Base-by-base conservation (phyloP, 352 stramenopile species). In the Elongisporangium undulatum region DNA sequence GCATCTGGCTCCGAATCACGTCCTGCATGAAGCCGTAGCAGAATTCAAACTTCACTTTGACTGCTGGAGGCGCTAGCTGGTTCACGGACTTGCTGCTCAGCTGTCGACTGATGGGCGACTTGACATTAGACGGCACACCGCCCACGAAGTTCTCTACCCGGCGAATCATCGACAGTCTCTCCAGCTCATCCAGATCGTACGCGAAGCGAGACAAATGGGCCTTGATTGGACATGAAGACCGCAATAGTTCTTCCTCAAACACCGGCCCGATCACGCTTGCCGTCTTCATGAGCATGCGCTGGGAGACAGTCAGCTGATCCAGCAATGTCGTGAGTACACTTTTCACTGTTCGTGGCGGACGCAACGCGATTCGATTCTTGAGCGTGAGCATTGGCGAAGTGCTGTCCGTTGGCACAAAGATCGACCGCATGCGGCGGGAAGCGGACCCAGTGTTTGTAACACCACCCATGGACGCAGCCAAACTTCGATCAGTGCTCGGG, bases 271-370 rank as follows among this genome's bases (percentile, higher is more conserved):
- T 87, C 20, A 89, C 79, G 52, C 84, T 95, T 8, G 86, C 86
- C 12, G 86, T 95, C 62, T 95, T 95, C 75, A 95, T 83, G 15
- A 95, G 69, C 81, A 94, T 93, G 24, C 79, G 77, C 61, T 95
- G 86, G 7, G 82, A 93, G 1, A 92, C 79, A 1, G 81, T 90
- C 19, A 95, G 70, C 53, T 92, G 82, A 49, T 95, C 86, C 3
- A 95, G 67, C 68, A 92, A 66, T 15, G 84, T 94, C 22, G 85
- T 93, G 16, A 95, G 66, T 2, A 95, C 82, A 45, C 80, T 92
- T 58, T 95, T 95, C 21, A 95, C 75, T 0, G 80, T 90, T n/a
- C 78, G 71, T 29, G 86, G 86, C 1, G 85, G 82, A 10, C 74
- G 73, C 20, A 93, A 58, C 12, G 81, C 85, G 13, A 94, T 73